Base-by-base conservation (phyloP, 352 stramenopile genomes). In the Phytophthora rubi region DNA sequence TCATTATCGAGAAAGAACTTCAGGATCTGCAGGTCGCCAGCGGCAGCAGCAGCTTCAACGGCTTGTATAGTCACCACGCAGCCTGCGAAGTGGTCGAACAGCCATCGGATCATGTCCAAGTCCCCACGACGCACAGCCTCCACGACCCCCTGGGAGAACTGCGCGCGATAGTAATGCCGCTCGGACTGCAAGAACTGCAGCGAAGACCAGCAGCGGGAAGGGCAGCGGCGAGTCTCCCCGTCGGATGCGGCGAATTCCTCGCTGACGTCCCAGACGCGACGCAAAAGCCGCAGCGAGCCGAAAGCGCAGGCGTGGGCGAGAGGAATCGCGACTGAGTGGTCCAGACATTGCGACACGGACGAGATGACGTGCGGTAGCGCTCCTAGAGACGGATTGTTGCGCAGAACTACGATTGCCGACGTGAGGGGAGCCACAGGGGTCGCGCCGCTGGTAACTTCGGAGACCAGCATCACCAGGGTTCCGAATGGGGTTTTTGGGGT, bases 121-220 rank as follows among this genome's bases (percentile, higher is more conserved):
- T 79, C 59, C 15, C 55, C 39, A 1, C 32, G 59, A 47, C 51
- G 48, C 23, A 56, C 72, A 33, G 68, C 72, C 59, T 68, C 53
- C 16, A 65, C 9, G 54, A 76, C 48, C 49, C 58, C 63, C 59
- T 45, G 37, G 12, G 68, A 68, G 59, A 79, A 79, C 45, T 79
- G 68, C 4, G 35, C 48, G 4, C 59, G 58, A 13, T 63, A 18
- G 32, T 76, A 79, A 35, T 73, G 59, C 6, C 28, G 37, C 18
- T 79, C 72, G 2, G 39, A 59, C 23, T 21, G 53, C 10, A 76
- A 30, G 33, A 68, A 76, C 3, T 49, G 45, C 57, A 59, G 59
- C 42, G 54, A 32, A 18, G 64, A 73, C 69, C 69, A 69, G 35
- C 59, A 58, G 28, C 33, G 33, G 37, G 8, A 33, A 16, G 15